These are phyloP conservation scores for Backusella psychrophila DNA, from an alignment of 192 early-diverging fungal species.

Conservation along the genomic window DNA sequence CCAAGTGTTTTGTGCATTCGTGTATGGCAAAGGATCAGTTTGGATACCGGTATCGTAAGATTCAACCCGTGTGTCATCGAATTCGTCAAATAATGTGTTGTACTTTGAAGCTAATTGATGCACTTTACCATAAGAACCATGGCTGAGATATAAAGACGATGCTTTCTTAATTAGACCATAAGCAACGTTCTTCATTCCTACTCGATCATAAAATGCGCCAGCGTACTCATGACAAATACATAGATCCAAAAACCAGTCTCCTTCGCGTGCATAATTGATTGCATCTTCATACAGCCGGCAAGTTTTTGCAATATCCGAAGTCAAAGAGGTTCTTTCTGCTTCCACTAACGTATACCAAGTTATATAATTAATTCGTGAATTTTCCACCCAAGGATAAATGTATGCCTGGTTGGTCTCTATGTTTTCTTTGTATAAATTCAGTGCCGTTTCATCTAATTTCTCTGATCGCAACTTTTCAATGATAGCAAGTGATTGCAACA, in stretches of 20 bases:
- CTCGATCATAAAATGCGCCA: conserved; percentile 25
- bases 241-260: conserved; percentile 26
- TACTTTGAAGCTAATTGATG: conserved; percentile 22
- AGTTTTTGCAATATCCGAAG: conserved; percentile 10
- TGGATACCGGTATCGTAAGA: conserved; percentile 18
- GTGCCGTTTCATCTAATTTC: background rate
- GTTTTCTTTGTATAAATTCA: background rate
- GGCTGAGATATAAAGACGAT: conserved; percentile 10
- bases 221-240: conserved; percentile 34
- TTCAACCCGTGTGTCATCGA: conserved; percentile 18
- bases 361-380: conserved; percentile 17
- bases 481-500: conserved; percentile 28
- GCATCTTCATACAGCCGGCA: conserved; percentile 29
- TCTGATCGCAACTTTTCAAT: conserved; percentile 16
- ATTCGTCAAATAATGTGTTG: conserved; percentile 2
- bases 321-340: conserved; percentile 18
- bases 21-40: conserved; percentile 25
- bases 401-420: conserved; percentile 17
- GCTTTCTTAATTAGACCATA: conserved; percentile 25
- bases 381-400: conserved; percentile 11
- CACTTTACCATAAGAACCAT: conserved; percentile 34
- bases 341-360: conserved; percentile 33
- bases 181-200: conserved; percentile 24
- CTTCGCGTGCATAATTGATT: conserved; percentile 25
- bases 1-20: conserved; percentile 17